Evolutionary conservation across 2,329 filamentous ascomycete species (phyloP), one percentile per base, ranked within the genome.

Genomic region (Penicillium olsonii): DNA sequence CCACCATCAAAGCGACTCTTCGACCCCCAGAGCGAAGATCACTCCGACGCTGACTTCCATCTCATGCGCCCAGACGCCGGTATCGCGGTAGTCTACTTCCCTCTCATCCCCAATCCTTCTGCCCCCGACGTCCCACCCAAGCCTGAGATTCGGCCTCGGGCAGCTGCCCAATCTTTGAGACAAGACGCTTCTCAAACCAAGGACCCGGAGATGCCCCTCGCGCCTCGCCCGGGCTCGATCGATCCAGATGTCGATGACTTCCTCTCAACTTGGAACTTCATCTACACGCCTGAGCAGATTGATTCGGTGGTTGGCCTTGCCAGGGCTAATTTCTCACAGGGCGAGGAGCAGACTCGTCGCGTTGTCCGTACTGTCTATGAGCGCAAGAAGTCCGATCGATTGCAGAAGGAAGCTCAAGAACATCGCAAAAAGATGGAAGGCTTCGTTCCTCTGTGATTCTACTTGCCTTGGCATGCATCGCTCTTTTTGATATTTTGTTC

Each of bases 261-360:
- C 71, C 84, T 97, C 76, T 90, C 85, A 59, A 99, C 94, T 0
- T 99, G 94, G 94, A 99, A 99, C 67, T 97, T 97, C 67, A 85
- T 96, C 24, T 99, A 97, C 69, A 95, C 88, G 2, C 87, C 91
- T 0, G 86, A 94, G 49, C 87, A 99, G 69, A 85, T 99, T 44
- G 92, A 97, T 60, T 82, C 83, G 20, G 90, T 95, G 0, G 87
- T 96, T 2, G 79, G 81, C 5, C 79, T 99, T 22, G 92, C 94
- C 1, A 80, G 84, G 47, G 90, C 90, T 10, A 99, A 99, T 70
- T 99, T 90, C 60, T 78, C 83, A 5, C 90, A 95, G 67, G 91
- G 92, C 1, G 82, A 83, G 42, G 87, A 89, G 48, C 84, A 88
- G 70, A 89, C 94, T 17, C 85, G 83, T 56, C 79, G 84, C 18